Evolutionary conservation across 1,284 basidiomycete genomes (phyloP).

Genomic region (Marasmius sp.): DNA sequence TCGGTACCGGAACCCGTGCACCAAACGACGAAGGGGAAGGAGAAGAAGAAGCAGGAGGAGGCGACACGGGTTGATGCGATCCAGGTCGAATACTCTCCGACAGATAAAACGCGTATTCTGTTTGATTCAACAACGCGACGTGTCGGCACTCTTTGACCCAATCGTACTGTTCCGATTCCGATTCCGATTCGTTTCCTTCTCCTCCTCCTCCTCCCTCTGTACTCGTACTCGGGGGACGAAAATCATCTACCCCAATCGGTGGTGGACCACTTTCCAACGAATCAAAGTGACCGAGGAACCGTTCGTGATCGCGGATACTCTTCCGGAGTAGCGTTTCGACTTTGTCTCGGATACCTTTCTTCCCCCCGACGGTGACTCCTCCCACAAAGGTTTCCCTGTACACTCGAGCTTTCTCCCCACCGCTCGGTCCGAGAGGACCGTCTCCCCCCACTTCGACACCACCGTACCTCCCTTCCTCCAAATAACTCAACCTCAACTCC

Average conservation of each 20-base stretch:
- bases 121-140: constrained; percentile 36
- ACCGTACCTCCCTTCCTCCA: constrained; percentile 69
- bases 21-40: constrained; percentile 14
- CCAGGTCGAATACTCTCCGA: constrained; percentile 67
- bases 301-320: constrained; percentile 76
- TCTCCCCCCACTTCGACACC: constrained; percentile 76
- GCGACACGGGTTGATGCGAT: constrained; percentile 20
- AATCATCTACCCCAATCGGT: background rate
- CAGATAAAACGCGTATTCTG: constrained; percentile 65
- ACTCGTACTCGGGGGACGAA: background rate
- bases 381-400: constrained; percentile 61
- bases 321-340: constrained; percentile 61
- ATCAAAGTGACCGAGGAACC: constrained; percentile 78
- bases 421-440: constrained; percentile 63
- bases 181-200: background rate
- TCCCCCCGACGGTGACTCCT: background rate
- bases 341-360: constrained; percentile 49
- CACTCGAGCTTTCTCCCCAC: constrained; percentile 58
- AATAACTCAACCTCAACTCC: constrained; percentile 73
- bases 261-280: constrained; percentile 46
- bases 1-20: constrained; percentile 38
- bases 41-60: constrained; percentile 9
- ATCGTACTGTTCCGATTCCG: background rate
- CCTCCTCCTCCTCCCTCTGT: background rate
- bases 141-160: background rate